Base-by-base conservation (phyloP, 345 rosid species). In the Corchorus capsularis region DNA sequence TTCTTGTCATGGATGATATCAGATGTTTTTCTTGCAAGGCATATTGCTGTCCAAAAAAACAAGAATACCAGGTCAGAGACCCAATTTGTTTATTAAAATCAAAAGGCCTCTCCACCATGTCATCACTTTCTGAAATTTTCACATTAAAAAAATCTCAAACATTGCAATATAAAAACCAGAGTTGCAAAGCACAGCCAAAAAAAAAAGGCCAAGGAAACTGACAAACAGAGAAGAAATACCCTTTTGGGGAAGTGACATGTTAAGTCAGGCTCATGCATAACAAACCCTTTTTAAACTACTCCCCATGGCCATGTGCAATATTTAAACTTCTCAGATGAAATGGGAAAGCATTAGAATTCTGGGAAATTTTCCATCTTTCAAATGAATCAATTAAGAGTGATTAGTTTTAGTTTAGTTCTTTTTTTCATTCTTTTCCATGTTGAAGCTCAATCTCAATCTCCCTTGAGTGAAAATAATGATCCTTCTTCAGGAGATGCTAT, bases 381-480 rank as follows among this genome's bases (percentile, higher is more conserved):
- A 27, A 88, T 88, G 91, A 72, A 78, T 81, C 84, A 0, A 59
- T 71, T 45, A 34, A 17, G 53, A 45, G 56, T 73, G 6, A 39
- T 73, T 5, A 12, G 22, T 57, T 57, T 27, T 77, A 22, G 11
- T 61, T 10, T 27, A 39, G 43, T 39, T 3, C 45, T 81, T 34
- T 63, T 71, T 10, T 47, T 57, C 46, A 32, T 68, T 19, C 10
- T 78, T 61, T 67, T 79, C 63, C n/a, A 20, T 14, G 82, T 74
- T 2, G 78, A 71, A 67, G 79, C 84, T n/a, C 92, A 92, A 52
- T 14, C 84, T n/a, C 92, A 92, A 52, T 14, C 80, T 8, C 63
- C 71, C 15, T 15, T 43, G 1, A 1, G 15, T 8, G 32, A 4
- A 17, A 75, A 27, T 0, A 75, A 27, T 0, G 69, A 55, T 32